phyloP scores from a whole-genome alignment of 768 basidiomycete genomes.

The Austroboletus eburneus region DNA sequence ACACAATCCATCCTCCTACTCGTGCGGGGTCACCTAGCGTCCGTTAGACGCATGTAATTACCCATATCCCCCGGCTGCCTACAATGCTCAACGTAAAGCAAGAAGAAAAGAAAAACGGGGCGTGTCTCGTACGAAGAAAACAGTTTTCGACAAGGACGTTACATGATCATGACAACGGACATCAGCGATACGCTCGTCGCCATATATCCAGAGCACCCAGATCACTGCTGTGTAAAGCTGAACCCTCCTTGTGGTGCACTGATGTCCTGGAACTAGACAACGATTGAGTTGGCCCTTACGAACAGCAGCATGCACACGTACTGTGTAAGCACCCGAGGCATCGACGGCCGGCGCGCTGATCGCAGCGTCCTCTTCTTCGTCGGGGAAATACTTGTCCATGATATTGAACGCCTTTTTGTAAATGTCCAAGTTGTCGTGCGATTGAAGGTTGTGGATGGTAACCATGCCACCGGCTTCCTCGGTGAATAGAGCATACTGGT shows the following conservation, averaged over 20 bases:
- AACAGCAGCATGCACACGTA: conserved; percentile 34
- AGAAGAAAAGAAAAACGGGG: conserved; percentile 10
- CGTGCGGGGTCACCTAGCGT: conserved; percentile 22
- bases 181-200: conserved; percentile 3
- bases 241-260: conserved; percentile 93
- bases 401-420: conserved; percentile 99
- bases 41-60: conserved; percentile 32
- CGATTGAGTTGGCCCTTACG: conserved; percentile 3
- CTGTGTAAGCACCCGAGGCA: conserved; percentile 68
- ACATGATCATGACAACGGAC: conserved; percentile 16
- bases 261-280: conserved; percentile 73
- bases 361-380: conserved; percentile 90
- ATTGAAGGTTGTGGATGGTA: conserved; percentile 97
- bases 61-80: conserved; percentile 16
- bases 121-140: conserved; percentile 10
- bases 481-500: conserved; percentile 91
- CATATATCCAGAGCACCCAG: conserved; percentile 1
- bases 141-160: conserved; percentile 5
- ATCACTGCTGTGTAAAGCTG: conserved; percentile 75
- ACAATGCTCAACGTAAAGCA: conserved; percentile 22
- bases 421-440: conserved; percentile 98
- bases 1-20: conserved; percentile 21
- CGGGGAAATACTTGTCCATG: conserved; percentile 98
- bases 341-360: conserved; percentile 76
- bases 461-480: conserved; percentile 99